Percentiles rank a stretch among this genome's conserved stretches.
phyloP scores from a whole-genome alignment of 2,329 filamentous ascomycete genomes.

The Fusarium sp. region DNA sequence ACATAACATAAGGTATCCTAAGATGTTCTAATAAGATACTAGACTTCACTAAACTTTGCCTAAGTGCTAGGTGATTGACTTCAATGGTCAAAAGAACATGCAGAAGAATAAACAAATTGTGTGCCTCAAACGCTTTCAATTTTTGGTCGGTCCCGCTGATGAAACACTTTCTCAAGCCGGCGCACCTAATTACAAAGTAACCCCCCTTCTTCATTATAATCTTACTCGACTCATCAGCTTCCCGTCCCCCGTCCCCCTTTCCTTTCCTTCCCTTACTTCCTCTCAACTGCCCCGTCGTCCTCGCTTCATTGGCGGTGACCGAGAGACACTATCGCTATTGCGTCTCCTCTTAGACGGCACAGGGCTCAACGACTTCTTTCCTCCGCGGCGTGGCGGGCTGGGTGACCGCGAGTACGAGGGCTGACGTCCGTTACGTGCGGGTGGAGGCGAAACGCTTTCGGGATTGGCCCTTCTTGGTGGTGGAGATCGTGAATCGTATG shows the following conservation, averaged over 20 bases:
- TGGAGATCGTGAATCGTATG: conserved; percentile 48
- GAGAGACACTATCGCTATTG: conserved; percentile 48
- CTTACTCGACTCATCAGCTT: background rate
- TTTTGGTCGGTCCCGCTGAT: conserved; percentile 39
- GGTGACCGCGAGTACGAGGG: conserved; percentile 43
- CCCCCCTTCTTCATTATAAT: conserved; percentile 20
- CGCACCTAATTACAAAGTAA: conserved; percentile 33
- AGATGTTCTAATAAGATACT: background rate
- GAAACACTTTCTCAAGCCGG: conserved; percentile 30
- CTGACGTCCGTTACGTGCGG: conserved; percentile 37
- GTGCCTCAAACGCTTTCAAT: conserved; percentile 37
- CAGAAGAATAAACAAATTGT: background rate
- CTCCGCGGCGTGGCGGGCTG: conserved; percentile 35
- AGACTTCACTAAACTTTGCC: background rate
- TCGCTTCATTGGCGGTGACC: conserved; percentile 49
- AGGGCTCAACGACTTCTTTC: conserved; percentile 42
- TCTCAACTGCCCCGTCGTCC: conserved; percentile 46
- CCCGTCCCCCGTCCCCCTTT: background rate
- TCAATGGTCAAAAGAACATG: no score
- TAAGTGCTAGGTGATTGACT: background rate
- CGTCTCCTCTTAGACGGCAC: conserved; percentile 47
- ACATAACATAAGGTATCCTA: background rate
- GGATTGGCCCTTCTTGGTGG: conserved; percentile 40
- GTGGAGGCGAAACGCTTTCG: conserved; percentile 33
- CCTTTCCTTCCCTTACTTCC: background rate